Base-by-base conservation (phyloP, 2,329 filamentous ascomycete genomes). In the Calonectria pseudoreteaudii region DNA sequence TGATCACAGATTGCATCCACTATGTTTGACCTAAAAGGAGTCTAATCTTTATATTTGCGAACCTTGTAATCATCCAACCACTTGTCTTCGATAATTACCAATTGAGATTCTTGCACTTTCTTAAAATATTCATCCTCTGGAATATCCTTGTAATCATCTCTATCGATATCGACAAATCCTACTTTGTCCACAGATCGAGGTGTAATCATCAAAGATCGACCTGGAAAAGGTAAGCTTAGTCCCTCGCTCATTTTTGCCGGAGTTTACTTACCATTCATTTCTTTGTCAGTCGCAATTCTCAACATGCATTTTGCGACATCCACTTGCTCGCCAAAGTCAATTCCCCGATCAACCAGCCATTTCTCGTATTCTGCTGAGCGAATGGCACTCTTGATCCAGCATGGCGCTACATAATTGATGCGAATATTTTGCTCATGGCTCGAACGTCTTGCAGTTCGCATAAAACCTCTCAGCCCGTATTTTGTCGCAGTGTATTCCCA, bases 361-460 rank as follows among this genome's bases (percentile, higher is more conserved):
- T 83, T 83, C 67, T 86, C 85, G 30, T 86, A 85, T 70, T 87
- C 84, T 20, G 83, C 82, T 3, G 83, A 85, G 16, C 81, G 78
- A 20, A 84, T 84, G 10, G 82, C 82, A 47, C 82, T 83, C 71
- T 80, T 81, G 68, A 84, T 83, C 75, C 82, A 88, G 79, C 86
- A 87, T 11, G 86, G 86, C 0, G 86, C 86, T 1, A 88, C 85
- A 50, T 88, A 85, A 68, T 86, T 87, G 58, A 89, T 86, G 0
- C 88, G 82, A 47, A 89, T 87, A 9, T 82, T 82, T 68, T 88
- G 85, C 73, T 85, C 82, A 13, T 73, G 68, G 16, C 75, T 76
- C 0, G 75, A 76, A 26, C 77, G 73, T 28, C 77, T 64, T 0
- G 36, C 77, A 0, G 77, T 79, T 34, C 68, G 67, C 77, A 79